phyloP scores from a whole-genome alignment of 768 basidiomycete species.

The Mycena pura region DNA sequence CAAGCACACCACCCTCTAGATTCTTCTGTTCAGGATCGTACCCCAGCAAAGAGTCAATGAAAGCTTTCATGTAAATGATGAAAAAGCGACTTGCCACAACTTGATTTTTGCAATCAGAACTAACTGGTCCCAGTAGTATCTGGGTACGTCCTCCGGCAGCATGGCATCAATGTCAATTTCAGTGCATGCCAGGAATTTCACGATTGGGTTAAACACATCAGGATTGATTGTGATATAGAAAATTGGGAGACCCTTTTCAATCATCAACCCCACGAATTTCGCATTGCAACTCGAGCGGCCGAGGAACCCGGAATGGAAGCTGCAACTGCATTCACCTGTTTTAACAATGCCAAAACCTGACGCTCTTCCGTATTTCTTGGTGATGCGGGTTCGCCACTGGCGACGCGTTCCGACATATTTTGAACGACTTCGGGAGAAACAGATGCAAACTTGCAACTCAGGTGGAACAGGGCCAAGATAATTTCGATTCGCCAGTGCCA shows the following conservation, averaged over 20 bases:
- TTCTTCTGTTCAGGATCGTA: conserved; percentile 14
- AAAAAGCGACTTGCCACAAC: conserved; percentile 11
- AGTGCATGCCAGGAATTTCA: conserved; percentile 12
- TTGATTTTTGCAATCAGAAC: conserved; percentile 24
- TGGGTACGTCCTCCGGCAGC: background rate
- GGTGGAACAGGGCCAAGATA: no score
- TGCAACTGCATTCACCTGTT: conserved; percentile 11
- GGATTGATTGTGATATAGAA: conserved; percentile 22
- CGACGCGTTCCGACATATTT: conserved; percentile 5
- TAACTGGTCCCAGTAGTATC: background rate
- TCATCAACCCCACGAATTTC: no score
- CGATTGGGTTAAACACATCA: conserved; percentile 15
- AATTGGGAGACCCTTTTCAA: conserved; percentile 8
- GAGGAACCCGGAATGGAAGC: background rate
- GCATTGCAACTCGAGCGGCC: conserved; percentile 4
- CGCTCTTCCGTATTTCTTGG: conserved; percentile 25
- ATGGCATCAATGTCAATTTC: conserved; percentile 5
- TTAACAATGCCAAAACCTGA: conserved; percentile 26
- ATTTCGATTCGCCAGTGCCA: no score
- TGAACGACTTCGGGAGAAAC: conserved; percentile 16
- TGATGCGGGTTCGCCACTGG: background rate
- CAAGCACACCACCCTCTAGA: conserved; percentile 24
- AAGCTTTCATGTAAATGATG: conserved; percentile 19
- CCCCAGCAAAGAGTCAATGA: conserved; percentile 16
- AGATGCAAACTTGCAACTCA: background rate